A percentile compares a stretch with the other conserved stretches of the same genome.
Conservation (phyloP, 2,329 filamentous ascomycete genomes). For the Beauveria medogensis region DNA sequence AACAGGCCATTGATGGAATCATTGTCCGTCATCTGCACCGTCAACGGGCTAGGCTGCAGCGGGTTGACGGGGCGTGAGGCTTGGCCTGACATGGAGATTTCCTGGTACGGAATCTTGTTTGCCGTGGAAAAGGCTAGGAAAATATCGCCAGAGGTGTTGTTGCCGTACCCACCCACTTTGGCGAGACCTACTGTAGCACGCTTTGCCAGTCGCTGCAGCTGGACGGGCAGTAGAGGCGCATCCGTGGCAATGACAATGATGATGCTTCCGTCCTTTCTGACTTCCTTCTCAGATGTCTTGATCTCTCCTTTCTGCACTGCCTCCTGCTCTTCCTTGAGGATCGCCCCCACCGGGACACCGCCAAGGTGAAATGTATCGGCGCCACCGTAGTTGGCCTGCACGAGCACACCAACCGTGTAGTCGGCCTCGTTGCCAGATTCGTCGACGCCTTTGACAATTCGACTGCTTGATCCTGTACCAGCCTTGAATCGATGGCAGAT, state of each 20-base stretch:
- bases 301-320: slow-evolving; percentile 10
- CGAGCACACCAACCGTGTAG: slow-evolving; percentile 54
- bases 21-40: slow-evolving; percentile 37
- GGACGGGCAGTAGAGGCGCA: slow-evolving; percentile 23
- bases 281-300: slow-evolving; percentile 16
- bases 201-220: slow-evolving; percentile 42
- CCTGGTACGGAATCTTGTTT: slow-evolving; percentile 36
- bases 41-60: slow-evolving; percentile 27
- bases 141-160: slow-evolving; percentile 57
- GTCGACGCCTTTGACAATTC: slow-evolving; percentile 42
- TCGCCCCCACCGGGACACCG: slow-evolving; percentile 52
- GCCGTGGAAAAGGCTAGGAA: slow-evolving; percentile 60
- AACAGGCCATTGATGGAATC: slow-evolving; percentile 53
- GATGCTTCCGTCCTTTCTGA: slow-evolving; percentile 28
- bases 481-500: slow-evolving; percentile 59
- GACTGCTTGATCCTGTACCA: slow-evolving; percentile 54
- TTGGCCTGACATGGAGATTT: slow-evolving; percentile 27
- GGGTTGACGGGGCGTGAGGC: slow-evolving; percentile 30
- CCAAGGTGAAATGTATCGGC: slow-evolving; percentile 48
- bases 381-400: slow-evolving; percentile 58
- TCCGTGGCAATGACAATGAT: slow-evolving; percentile 27
- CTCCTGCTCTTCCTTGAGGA: slow-evolving; percentile 38
- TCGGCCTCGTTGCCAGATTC: slow-evolving; percentile 23
- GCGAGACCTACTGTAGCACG: slow-evolving; percentile 54
- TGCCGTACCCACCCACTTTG: slow-evolving; percentile 52